Base-by-base conservation (phyloP, 331 rosid genomes). In the Rhamnella rubrinervis region DNA sequence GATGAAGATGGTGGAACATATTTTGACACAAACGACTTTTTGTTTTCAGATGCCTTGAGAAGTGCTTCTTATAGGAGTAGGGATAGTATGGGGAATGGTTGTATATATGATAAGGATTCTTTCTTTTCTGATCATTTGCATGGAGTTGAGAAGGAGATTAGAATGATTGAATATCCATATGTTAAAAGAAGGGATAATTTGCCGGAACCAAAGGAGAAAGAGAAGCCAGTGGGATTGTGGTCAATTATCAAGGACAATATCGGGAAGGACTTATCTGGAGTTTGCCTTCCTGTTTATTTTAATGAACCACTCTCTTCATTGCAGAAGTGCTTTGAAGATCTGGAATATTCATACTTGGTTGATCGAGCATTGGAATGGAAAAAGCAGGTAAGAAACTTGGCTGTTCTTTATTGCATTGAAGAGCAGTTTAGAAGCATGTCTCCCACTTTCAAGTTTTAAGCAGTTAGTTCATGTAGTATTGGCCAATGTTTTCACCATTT, bases 251-350 rank as follows among this genome's bases (percentile, higher is more conserved):
- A 91, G 84, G 99, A 95, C 77, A 95, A 95, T 73, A 95, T 95
- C 40, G 99, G 99, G 65, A 91, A 91, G 88, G 99, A 95, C 85
- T 89, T 95, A 71, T 95, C 97, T 75, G 99, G 99, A 73, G 99
- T 95, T 77, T 95, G 99, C 78, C 99, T 95, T 72, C 97, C 99
- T 70, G 97, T 95, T 82, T 95, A 95, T 86, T 95, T 95, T 83
- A 95, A 95, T 69, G 99, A 95, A 81, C 99, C 99, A 55, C 92
- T 95, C 67, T 95, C 99, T 55, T 91, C 99, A 2, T 79, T 95
- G 83, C 99, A 95, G 83, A 95, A 95, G 83, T 95, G 97, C 81
- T 95, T 95, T 77, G 99, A 95, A 88, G 99, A 95, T 80, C 80
- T 95, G 66, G 99, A 95, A 81, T 95, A 95, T 83, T 95, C 99